Conservation (phyloP, 306 rosid species). For the Medicago lupulina region DNA sequence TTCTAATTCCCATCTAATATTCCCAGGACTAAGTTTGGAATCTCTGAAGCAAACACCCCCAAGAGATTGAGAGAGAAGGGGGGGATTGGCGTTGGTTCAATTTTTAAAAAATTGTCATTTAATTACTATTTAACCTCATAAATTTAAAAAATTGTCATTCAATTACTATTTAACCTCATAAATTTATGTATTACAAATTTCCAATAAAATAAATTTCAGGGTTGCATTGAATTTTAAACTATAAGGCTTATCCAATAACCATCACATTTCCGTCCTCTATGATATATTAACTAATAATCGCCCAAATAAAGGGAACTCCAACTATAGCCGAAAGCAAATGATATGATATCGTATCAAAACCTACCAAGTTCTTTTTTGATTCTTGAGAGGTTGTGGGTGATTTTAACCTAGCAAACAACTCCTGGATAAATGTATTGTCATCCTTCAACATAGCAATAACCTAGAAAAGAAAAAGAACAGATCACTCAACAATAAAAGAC, state of each 20-base stretch:
- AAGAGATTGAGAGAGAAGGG: no score
- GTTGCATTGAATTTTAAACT: no score
- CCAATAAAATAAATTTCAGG: no score
- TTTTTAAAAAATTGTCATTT: no score
- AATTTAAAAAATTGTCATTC: no score
- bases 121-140: no score
- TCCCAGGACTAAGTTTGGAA: background rate
- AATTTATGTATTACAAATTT: no score
- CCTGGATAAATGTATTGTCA: conserved; percentile 88
- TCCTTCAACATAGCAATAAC: conserved; percentile 90
- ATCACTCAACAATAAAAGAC: conserved; percentile 38
- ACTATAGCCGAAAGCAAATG: conserved; percentile 23
- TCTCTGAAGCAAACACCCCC: background rate
- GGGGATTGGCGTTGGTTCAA: no score
- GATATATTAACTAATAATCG: no score
- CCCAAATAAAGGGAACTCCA: background rate
- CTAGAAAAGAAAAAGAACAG: conserved; percentile 50
- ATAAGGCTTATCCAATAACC: no score
- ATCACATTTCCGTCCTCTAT: no score
- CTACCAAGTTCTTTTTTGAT: conserved; percentile 89
- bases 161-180: no score
- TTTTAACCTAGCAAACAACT: conserved; percentile 83
- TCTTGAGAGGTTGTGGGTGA: conserved; percentile 71
- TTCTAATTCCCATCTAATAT: background rate
- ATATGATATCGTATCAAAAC: conserved; percentile 26